A percentile compares a stretch with the other conserved stretches of the same genome.
Conservation (phyloP, 2,329 filamentous ascomycete genomes). For the Alternaria dauci region DNA sequence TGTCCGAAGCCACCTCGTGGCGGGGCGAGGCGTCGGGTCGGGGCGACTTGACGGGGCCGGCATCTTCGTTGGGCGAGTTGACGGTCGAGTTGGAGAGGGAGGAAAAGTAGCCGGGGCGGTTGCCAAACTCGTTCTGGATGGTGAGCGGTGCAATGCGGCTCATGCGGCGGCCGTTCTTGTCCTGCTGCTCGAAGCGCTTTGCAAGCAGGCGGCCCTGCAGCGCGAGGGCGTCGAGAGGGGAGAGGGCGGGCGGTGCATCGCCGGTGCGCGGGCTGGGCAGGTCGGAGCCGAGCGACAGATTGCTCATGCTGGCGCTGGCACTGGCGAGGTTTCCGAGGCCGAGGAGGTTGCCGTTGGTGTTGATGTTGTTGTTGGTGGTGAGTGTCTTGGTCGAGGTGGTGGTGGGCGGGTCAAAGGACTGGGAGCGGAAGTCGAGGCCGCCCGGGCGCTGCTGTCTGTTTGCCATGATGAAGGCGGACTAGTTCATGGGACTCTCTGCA, state of each 20-base stretch:
- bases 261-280: constrained; percentile 60
- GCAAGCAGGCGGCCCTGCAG: constrained; percentile 88
- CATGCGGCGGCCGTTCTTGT: constrained; percentile 76
- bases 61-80: constrained; percentile 63
- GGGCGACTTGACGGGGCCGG: constrained; percentile 40
- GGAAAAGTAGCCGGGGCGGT: constrained; percentile 82
- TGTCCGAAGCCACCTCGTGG: constrained; percentile 31
- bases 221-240: constrained; percentile 93
- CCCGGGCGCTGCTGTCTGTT: constrained; percentile 43
- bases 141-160: constrained; percentile 86
- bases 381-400: constrained; percentile 7
- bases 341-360: constrained; percentile 1
- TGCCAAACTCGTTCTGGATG: constrained; percentile 80
- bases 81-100: constrained; percentile 67
- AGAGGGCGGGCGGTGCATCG: constrained; percentile 83
- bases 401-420: constrained; percentile 42
- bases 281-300: constrained; percentile 44
- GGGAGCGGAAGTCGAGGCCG: constrained; percentile 45
- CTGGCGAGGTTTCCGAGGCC: constrained; percentile 24
- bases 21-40: constrained; percentile 38
- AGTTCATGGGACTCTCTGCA: constrained; percentile 32
- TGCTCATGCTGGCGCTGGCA: constrained; percentile 44
- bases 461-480: constrained; percentile 31
- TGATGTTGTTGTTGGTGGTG: constrained; percentile 27
- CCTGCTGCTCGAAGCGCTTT: constrained; percentile 81